Evolutionary conservation across 768 basidiomycete species (phyloP), one percentile per base, ranked within the genome.

Genomic region (Boletus subcaerulescens): DNA sequence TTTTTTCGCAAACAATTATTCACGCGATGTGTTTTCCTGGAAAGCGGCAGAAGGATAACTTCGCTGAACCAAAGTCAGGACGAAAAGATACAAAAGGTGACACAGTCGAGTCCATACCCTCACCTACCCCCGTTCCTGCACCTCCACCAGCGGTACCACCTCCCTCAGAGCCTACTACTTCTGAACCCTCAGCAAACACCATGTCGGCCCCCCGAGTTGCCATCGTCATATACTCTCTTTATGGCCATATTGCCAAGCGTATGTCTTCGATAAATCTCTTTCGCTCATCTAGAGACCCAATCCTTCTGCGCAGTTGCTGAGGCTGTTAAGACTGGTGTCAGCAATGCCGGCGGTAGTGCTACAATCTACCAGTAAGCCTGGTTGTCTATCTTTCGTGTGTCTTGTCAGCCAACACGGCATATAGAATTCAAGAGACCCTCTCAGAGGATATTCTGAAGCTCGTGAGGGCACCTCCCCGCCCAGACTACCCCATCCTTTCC

Each of bases 351-450:
- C 13, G 79, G 79, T 14, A 60, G 10, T 14, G 79, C 67, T 4
- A 73, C 71, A 33, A 81, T 80, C 56, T 79, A 71, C 66, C 80
- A 81, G 77, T 79, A 36, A 50, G 79, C 60, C 0, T 49, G 6
- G 45, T 2, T 13, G 22, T n/a, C 6, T n/a, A 18, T 6, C 39
- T 20, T 15, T 1, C 2, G 15, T 20, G 24, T 7, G 14, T 42
- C 5, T 35, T 11, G 14, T 35, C 9, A 14, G 50, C 48, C 39
- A 12, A 59, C 14, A 4, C 31, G 8, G 1, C 9, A 5, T 22
- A 12, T 29, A 91, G 89, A 68, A 81, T 95, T 59, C 75, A 88
- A 54, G 93, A 96, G 74, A 96, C 91, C 17, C 86, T 96, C 52
- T 71, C 87, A 3, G 70, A 80, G 17, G 89, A 91, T 26, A 69